Conservation (phyloP, 768 basidiomycete species). For the Auriscalpium vulgare region DNA sequence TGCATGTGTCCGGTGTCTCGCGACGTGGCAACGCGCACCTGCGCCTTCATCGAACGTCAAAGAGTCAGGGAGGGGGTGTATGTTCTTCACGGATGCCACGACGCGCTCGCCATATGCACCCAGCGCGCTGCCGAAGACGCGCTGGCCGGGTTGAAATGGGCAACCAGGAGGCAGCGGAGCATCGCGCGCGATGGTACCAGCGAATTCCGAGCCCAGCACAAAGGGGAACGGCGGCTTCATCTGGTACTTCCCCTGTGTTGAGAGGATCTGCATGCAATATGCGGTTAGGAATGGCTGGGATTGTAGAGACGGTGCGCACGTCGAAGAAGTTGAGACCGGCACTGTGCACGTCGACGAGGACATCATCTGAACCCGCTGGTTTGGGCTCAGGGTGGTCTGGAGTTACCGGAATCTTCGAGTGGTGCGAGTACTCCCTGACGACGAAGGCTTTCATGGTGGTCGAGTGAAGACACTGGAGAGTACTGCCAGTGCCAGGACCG, state of each 20-base stretch:
- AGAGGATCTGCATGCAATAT: conserved; percentile 49
- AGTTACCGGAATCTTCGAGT: conserved; percentile 31
- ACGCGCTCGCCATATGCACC: conserved; percentile 79
- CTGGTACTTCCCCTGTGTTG: conserved; percentile 88
- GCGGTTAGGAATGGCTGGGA: not conserved
- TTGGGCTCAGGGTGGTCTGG: conserved; percentile 33
- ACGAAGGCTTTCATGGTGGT: conserved; percentile 70
- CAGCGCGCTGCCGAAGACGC: conserved; percentile 78
- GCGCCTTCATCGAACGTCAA: conserved; percentile 84
- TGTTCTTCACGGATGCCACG: conserved; percentile 37
- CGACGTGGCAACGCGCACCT: conserved; percentile 32
- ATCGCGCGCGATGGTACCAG: conserved; percentile 60
- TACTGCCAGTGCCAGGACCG: not conserved
- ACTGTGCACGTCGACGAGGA: conserved; percentile 46
- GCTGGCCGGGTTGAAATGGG: conserved; percentile 70
- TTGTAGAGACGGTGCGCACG: conserved; percentile 13
- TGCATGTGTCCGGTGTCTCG: no score
- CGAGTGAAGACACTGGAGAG: not conserved
- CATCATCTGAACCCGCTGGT: conserved; percentile 25
- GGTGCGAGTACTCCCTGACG: conserved; percentile 53
- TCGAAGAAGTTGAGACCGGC: conserved; percentile 46
- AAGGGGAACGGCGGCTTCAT: conserved; percentile 79
- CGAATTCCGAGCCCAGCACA: conserved; percentile 77
- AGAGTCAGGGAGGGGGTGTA: conserved; percentile 65
- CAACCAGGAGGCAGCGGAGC: conserved; percentile 80